Evolutionary conservation across 257 asterid genomes (phyloP).

Genomic region (Solanum ahanhuiri): DNA sequence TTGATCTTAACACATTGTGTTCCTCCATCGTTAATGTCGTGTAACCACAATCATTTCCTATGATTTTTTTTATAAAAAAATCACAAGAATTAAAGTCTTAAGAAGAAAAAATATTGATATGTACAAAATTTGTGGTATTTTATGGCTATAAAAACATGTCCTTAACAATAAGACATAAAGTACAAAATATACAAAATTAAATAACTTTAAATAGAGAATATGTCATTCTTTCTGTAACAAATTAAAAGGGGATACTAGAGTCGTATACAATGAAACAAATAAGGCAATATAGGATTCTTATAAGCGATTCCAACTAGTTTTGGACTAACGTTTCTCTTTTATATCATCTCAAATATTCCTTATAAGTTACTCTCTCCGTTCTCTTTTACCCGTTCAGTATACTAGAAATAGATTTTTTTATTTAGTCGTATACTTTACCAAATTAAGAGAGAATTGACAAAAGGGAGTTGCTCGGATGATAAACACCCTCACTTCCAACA

Average conservation of each 20-base stretch:
- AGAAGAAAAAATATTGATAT: not conserved
- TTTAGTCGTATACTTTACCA: not conserved
- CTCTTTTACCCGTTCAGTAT: not conserved
- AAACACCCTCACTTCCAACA: not conserved
- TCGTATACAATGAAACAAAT: not conserved
- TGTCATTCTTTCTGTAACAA: not conserved
- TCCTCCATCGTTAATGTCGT: conserved; percentile 8
- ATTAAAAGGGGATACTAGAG: not conserved
- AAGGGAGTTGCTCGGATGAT: not conserved
- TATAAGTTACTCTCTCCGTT: not conserved
- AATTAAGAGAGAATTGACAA: not conserved
- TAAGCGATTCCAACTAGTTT: not conserved
- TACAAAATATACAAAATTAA: no score
- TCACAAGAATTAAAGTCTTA: not conserved
- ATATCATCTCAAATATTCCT: not conserved
- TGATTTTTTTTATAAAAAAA: not conserved
- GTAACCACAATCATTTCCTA: conserved; percentile 3
- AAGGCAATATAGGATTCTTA: not conserved
- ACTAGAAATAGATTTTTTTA: no score
- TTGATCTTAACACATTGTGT: conserved; percentile 21
- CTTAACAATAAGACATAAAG: not conserved
- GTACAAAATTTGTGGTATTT: not conserved
- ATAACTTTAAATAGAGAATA: no score
- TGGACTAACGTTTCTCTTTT: not conserved
- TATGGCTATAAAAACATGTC: not conserved